Conservation (phyloP, 2,329 filamentous ascomycete genomes). For the Diaporthe helianthi region DNA sequence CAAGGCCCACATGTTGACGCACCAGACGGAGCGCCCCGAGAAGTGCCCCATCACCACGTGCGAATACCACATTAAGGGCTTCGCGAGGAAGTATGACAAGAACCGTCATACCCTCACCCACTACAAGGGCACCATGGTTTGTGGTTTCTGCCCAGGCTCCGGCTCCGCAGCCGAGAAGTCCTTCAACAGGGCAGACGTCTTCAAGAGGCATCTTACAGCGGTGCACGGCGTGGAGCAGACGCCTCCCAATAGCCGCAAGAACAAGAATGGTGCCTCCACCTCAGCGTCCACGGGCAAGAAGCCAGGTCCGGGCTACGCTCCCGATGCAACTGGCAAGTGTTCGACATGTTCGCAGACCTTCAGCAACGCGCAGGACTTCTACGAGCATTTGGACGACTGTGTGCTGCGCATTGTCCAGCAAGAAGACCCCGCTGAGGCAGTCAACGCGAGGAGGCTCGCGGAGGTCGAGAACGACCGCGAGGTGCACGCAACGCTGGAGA, state of each 20-base stretch:
- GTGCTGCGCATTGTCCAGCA: constrained; percentile 75
- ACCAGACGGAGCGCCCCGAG: constrained; percentile 88
- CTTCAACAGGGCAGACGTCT: constrained; percentile 94
- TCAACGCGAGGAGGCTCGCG: constrained; percentile 71
- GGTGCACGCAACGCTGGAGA: constrained; percentile 68
- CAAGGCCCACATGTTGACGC: constrained; percentile 93
- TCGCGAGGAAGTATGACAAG: constrained; percentile 95
- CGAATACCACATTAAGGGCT: constrained; percentile 91
- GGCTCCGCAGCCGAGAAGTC: constrained; percentile 91
- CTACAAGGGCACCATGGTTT: constrained; percentile 98
- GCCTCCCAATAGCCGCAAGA: constrained; percentile 89
- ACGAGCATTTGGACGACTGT: constrained; percentile 90
- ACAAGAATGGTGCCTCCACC: constrained; percentile 47
- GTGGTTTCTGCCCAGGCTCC: constrained; percentile 89
- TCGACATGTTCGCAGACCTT: constrained; percentile 93
- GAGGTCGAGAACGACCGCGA: constrained; percentile 70
- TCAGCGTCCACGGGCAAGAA: constrained; percentile 63
- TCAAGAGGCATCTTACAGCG: constrained; percentile 90
- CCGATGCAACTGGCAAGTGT: constrained; percentile 89
- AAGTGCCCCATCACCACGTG: constrained; percentile 94
- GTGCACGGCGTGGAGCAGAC: constrained; percentile 94
- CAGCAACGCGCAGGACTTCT: constrained; percentile 94
- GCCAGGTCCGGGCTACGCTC: constrained; percentile 69
- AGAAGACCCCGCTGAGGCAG: constrained; percentile 72
- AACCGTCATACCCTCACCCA: constrained; percentile 93